These are phyloP conservation scores for Kurtzmaniella quercitrusa DNA, from an alignment of 1,139 yeast species.

Conservation along the genomic window DNA sequence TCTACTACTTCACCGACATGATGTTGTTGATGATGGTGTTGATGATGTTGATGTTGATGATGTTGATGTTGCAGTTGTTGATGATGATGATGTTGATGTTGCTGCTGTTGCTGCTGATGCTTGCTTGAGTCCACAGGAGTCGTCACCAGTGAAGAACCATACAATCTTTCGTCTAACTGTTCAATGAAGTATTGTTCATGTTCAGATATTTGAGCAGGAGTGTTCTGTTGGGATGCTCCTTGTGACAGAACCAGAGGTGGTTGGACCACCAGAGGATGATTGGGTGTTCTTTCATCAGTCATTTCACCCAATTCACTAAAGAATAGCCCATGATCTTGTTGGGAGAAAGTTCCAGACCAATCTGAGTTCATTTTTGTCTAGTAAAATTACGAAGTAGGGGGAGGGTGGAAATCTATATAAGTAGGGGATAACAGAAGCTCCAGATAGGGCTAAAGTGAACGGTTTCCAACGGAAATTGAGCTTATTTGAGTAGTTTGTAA, in stretches of 20 bases:
- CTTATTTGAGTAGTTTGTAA: too few relatives aligned
- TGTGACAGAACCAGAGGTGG: conserved; percentile 1
- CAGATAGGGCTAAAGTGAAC: too few relatives aligned
- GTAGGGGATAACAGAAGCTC: too few relatives aligned
- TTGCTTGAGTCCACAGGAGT: conserved; percentile 8
- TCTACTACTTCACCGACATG: conserved; percentile 13
- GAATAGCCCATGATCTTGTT: conserved; percentile 5
- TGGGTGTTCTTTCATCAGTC: conserved; percentile 4
- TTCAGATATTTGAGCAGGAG: conserved; percentile 13
- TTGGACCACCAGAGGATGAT: conserved; percentile 6
- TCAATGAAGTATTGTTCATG: conserved; percentile 23
- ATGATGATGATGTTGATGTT: conserved; percentile 15
- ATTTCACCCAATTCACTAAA: conserved; percentile 6
- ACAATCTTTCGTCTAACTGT: conserved; percentile 23
- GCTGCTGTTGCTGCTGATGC: too few relatives aligned
- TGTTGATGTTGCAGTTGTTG: conserved; percentile 33
- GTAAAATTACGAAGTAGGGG: too few relatives aligned
- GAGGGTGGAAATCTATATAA: too few relatives aligned
- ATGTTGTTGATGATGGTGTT: too few relatives aligned
- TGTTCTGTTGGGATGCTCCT: conserved; percentile 1
- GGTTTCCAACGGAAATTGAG: too few relatives aligned
- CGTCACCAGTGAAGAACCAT: conserved; percentile 13
- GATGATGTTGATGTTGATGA: conserved; percentile 16
- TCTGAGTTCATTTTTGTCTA: conserved; percentile 4
- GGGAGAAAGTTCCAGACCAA: conserved; percentile 5